A percentile compares a stretch with the other conserved stretches of the same genome.
Conservation (phyloP, 2,329 filamentous ascomycete species). For the Aspergillus hortae region DNA sequence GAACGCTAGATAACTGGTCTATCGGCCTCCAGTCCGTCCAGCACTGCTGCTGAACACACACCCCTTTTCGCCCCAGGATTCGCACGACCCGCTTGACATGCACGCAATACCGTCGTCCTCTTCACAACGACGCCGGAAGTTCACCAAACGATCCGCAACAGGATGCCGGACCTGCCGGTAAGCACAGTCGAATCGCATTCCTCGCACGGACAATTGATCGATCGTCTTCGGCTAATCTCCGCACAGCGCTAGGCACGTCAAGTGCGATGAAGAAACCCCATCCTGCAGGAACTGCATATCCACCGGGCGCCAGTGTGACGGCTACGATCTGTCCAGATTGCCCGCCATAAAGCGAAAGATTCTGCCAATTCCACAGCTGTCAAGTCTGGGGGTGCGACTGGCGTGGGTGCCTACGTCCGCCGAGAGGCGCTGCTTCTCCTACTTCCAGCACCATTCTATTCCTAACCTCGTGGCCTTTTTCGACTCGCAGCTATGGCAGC, state of each 20-base stretch:
- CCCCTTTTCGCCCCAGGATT: not conserved
- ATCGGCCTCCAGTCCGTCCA: no score
- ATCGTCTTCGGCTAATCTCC: not conserved
- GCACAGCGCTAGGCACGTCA: conserved; percentile 6
- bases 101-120: conserved; percentile 12
- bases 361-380: not conserved
- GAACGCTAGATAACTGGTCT: no score
- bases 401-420: conserved; percentile 1
- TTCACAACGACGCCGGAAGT: conserved; percentile 6
- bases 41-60: no score
- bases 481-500: conserved; percentile 7
- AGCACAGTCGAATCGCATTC: not conserved
- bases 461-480: conserved; percentile 1
- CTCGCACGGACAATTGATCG: not conserved
- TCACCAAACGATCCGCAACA: conserved; percentile 4
- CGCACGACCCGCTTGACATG: conserved; percentile 31
- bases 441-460: conserved; percentile 3
- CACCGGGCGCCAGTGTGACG: conserved; percentile 5
- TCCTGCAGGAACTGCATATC: conserved; percentile 3
- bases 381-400: not conserved
- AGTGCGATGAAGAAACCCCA: conserved; percentile 8
- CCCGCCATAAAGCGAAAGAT: not conserved
- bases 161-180: conserved; percentile 12
- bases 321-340: not conserved
- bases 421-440: conserved; percentile 2